These are phyloP conservation scores for Dichotomocladium elegans DNA, from an alignment of 371 early-diverging fungal species.

Conservation along the genomic window DNA sequence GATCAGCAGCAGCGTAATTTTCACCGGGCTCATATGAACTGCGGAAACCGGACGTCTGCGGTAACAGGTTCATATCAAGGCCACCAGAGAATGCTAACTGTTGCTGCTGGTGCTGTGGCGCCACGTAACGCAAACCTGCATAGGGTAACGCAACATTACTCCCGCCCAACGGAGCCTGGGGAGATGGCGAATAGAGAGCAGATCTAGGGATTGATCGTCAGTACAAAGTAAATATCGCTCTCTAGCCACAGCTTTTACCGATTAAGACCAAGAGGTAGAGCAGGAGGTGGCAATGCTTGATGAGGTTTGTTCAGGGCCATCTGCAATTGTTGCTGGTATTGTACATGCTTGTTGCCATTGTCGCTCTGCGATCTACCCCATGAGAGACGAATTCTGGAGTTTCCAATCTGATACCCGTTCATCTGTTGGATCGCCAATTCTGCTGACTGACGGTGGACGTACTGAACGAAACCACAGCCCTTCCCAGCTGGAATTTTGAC, in stretches of 20 bases:
- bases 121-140: not conserved
- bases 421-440: constrained; percentile 86
- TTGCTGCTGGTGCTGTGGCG: not conserved
- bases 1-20: not conserved
- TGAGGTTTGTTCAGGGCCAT: not conserved
- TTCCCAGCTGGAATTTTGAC: constrained; percentile 92
- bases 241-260: not conserved
- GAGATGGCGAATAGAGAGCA: not conserved
- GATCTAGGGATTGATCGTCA: not conserved
- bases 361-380: constrained; percentile 86
- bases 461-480: constrained; percentile 94
- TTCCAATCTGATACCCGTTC: constrained; percentile 82
- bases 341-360: constrained; percentile 9
- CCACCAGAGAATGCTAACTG: not conserved
- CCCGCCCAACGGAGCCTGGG: not conserved
- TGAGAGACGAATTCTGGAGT: constrained; percentile 79
- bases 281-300: not conserved
- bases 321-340: constrained; percentile 12
- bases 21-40: not conserved
- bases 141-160: not conserved
- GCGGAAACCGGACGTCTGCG: not conserved
- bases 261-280: not conserved
- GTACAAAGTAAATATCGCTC: not conserved
- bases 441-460: constrained; percentile 73
- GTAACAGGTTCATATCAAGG: not conserved